A percentile compares a stretch with the other conserved stretches of the same genome.
Evolutionary conservation across 495 filamentous ascomycete genomes (phyloP).

Genomic region (Corynascus novoguineensis): DNA sequence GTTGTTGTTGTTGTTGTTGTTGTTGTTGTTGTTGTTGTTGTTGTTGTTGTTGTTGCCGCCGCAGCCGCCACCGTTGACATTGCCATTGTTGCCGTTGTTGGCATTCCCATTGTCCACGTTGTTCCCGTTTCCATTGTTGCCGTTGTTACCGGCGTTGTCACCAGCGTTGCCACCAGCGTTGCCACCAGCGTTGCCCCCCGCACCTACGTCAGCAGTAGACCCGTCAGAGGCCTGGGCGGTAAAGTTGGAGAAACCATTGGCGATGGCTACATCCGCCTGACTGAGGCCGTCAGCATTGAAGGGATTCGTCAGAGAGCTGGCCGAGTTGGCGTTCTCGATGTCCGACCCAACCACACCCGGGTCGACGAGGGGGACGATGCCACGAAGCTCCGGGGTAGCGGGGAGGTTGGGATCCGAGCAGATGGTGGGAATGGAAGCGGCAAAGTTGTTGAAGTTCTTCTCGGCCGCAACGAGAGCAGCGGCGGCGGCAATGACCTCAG

Average conservation of each 20-base stretch:
- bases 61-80: conserved; percentile 13
- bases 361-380: conserved; percentile 57
- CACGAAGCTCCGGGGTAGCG: conserved; percentile 50
- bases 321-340: conserved; percentile 50
- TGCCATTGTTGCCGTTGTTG: conserved; percentile 5
- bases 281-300: conserved; percentile 50
- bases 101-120: too few relatives aligned
- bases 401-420: conserved; percentile 54
- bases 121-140: not conserved
- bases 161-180: not conserved
- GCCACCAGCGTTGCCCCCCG: conserved; percentile 17
- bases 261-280: conserved; percentile 49
- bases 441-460: conserved; percentile 64
- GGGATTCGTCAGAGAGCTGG: conserved; percentile 41
- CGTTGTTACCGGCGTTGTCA: not conserved
- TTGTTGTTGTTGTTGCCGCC: conserved; percentile 9
- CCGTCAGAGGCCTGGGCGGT: conserved; percentile 39
- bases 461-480: conserved; percentile 57
- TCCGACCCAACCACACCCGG: conserved; percentile 49
- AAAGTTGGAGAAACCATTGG: conserved; percentile 54
- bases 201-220: conserved; percentile 20
- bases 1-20: not conserved
- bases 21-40: conserved; percentile 5
- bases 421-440: conserved; percentile 47
- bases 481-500: conserved; percentile 50